These are phyloP conservation scores for Dryas octopetala DNA, from an alignment of 306 rosid genomes.

Conservation along the genomic window DNA sequence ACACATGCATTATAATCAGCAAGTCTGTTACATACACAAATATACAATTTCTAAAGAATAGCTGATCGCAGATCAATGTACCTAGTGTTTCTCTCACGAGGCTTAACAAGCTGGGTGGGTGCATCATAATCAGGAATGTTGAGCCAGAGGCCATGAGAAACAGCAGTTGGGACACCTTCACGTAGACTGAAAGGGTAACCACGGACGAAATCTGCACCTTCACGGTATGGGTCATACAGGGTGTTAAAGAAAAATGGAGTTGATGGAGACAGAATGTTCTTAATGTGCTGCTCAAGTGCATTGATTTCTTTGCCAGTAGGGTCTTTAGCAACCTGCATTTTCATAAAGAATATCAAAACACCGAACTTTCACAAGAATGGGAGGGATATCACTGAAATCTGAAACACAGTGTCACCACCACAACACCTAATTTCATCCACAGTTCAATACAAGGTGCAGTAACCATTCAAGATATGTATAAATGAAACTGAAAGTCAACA, in stretches of 20 bases:
- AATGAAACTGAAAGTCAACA: neutral
- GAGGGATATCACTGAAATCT: neutral
- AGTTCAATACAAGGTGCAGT: slow-evolving; percentile 1
- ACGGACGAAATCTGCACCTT: slow-evolving; percentile 78
- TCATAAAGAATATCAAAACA: neutral
- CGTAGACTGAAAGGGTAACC: slow-evolving; percentile 85
- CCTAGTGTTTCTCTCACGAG: slow-evolving; percentile 77
- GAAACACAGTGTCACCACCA: neutral
- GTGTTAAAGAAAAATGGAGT: slow-evolving; percentile 86
- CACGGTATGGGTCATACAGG: slow-evolving; percentile 80
- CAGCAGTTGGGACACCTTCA: slow-evolving; percentile 73
- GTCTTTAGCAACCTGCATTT: slow-evolving; percentile 72
- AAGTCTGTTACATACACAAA: neutral
- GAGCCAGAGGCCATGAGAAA: slow-evolving; percentile 88
- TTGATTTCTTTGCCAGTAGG: slow-evolving; percentile 75
- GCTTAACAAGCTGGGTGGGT: slow-evolving; percentile 90
- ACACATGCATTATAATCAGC: slow-evolving; percentile 1
- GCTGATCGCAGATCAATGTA: slow-evolving; percentile 17
- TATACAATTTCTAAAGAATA: neutral
- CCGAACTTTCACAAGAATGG: neutral
- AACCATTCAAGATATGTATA: neutral
- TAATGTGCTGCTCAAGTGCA: slow-evolving; percentile 75
- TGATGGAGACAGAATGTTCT: slow-evolving; percentile 70
- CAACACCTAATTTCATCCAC: neutral
- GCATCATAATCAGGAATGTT: slow-evolving; percentile 91